Evolutionary conservation across 2,329 filamentous ascomycete genomes (phyloP).

Genomic region (Mariannaea sp.): DNA sequence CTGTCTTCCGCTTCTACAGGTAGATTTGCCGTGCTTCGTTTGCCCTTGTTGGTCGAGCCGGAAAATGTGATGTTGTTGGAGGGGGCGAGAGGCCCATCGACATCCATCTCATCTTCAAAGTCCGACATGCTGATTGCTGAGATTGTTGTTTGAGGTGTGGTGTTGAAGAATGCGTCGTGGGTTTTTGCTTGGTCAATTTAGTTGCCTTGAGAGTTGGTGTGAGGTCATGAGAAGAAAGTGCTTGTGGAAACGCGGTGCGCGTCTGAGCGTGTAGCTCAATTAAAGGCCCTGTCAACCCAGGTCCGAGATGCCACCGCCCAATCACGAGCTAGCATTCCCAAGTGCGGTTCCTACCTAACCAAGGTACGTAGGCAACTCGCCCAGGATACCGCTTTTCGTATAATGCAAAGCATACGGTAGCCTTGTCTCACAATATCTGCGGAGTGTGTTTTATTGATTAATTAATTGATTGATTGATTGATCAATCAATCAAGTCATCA

Average conservation of each 20-base stretch:
- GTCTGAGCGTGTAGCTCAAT: constrained; percentile 38
- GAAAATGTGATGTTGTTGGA: constrained; percentile 67
- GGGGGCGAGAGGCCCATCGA: constrained; percentile 55
- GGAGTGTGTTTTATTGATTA: too few species aligned
- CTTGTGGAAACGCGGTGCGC: constrained; percentile 42
- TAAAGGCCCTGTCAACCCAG: constrained; percentile 30
- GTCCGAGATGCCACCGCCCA: too few species aligned
- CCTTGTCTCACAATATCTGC: too few species aligned
- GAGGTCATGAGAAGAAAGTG: constrained; percentile 37
- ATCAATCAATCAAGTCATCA: too few species aligned
- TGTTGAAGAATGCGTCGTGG: neutral
- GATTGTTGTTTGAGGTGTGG: neutral
- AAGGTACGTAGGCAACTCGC: neutral
- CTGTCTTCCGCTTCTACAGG: constrained; percentile 94
- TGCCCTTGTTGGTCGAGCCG: constrained; percentile 81
- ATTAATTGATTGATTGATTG: too few species aligned
- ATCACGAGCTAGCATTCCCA: constrained; percentile 15
- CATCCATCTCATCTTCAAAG: constrained; percentile 65
- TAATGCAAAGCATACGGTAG: too few species aligned
- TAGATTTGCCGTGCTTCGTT: constrained; percentile 88
- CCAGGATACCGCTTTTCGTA: too few species aligned
- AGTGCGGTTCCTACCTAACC: too few species aligned
- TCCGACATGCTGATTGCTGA: constrained; percentile 56
- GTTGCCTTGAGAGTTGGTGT: constrained; percentile 18
- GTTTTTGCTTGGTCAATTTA: neutral